Evolutionary conservation across 1,139 yeast genomes (phyloP), one percentile per base, ranked within the genome.

Genomic region (Debaryomyces udenii): DNA sequence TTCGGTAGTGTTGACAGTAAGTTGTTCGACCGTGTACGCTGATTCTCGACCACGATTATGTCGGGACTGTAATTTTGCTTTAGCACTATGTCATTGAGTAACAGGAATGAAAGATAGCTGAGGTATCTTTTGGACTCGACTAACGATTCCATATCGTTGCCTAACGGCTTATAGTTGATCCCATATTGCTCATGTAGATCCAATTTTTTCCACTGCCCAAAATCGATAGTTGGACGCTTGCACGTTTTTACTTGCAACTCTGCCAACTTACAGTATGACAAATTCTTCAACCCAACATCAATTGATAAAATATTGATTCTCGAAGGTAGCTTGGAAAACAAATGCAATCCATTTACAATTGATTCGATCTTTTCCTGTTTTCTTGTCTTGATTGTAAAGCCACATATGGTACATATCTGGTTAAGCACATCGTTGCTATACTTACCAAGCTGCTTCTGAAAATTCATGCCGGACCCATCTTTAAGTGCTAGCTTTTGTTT

Each of bases 281-380:
- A 68, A 52, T 71, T 70, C 51, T 70, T 70, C 40, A 70, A 52
- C 4, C 77, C 77, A 10, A 71, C 59, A 46, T 71, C 77, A 9
- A 71, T 57, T 9, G 72, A 56, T 4, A 64, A 45, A 5, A 67
- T 43, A 28, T 51, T 49, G 31, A 61, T 48, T 24, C 44, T 47
- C 10, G 44, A n/a, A 10, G 50, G 52, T n/a, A 57, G 45, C 26
- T 31, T 39, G 7, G 42, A 32, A 44, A 48, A 50, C 31, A 61
- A 50, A 9, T 56, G 42, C 26, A 61, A 41, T 3, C 65, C 61
- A 11, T 57, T 43, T 9, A 53, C 33, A 10, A 68, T 52, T 17
- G 53, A 51, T 9, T 48, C 46, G n/a, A 66, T 55, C 32, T 68
- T 59, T 1, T 53, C 50, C 4, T 49, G 42, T 44, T 70, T 68